Base-by-base conservation (phyloP, 768 basidiomycete genomes). In the Leccinum pellstonianum region DNA sequence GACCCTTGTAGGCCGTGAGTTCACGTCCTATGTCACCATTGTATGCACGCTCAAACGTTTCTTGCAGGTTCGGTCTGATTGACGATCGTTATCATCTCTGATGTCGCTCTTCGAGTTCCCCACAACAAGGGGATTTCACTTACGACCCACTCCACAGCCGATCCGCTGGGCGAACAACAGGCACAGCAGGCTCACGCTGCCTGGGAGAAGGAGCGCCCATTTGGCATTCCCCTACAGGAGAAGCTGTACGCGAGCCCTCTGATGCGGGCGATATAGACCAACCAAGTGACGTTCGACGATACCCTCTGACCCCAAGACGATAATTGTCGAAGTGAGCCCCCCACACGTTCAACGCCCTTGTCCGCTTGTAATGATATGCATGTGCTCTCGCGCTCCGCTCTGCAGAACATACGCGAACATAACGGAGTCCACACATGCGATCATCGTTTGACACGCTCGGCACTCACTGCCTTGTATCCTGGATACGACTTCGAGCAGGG, bases 381-480 rank as follows among this genome's bases (percentile, higher is more conserved):
- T 48, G 15, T 43, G 58, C 38, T 50, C 19, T 27, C 7, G 8
- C 11, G 27, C 49, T 17, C 15, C 17, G 2, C 27, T 38, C 37
- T 8, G 41, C 23, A 91, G 90, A 81, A 87, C 59, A 81, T 83
- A 37, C 83, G 89, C 37, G 90, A 92, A 72, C 79, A 81, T 57
- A 69, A 67, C 10, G 89, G 90, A 0, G 78, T 82, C 1, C 87
- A 91, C 64, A 90, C 88, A 0, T 92, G 89, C 65, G 90, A 92
- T 70, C 80, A 81, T 59, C 81, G 90, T 12, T 75, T 75, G n/a
- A 75, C 82, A 0, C 76, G 76, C 15, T 76, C 81, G 0, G 77
- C 81, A 43, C 84, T 91, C 51, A 64, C 58, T 2, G 55, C 41
- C 1, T 17, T 49, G 3, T 68, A 69, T 17, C 83, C 86, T 0